phyloP scores from a whole-genome alignment of 2,329 filamentous ascomycete species.

The Sporothrix brasiliensis region DNA sequence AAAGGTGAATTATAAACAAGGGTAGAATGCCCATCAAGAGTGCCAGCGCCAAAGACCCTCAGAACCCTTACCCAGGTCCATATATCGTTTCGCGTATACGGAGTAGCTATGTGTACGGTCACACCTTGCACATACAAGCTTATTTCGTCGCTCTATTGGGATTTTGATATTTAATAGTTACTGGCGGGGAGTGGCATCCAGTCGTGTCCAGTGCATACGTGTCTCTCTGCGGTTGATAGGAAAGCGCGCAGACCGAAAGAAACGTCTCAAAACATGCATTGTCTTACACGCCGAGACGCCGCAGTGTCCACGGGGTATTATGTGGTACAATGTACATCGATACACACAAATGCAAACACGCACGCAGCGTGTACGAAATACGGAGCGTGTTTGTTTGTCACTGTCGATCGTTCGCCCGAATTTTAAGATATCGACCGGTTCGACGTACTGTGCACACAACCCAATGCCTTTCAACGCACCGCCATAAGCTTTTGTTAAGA shows the following conservation, averaged over 20 bases:
- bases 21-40: neutral
- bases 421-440: neutral
- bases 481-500: neutral
- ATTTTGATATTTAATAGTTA: neutral
- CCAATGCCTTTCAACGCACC: conserved; percentile 1
- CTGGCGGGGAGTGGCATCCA: neutral
- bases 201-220: neutral
- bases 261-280: neutral
- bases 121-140: neutral
- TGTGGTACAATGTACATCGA: too few species aligned
- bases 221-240: neutral
- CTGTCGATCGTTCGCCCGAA: neutral
- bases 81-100: neutral
- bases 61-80: conserved; percentile 4
- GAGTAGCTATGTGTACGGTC: neutral
- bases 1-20: too few species aligned
- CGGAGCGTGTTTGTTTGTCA: neutral
- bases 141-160: neutral
- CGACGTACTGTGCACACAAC: neutral
- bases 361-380: neutral
- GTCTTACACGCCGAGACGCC: neutral
- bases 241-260: neutral
- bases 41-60: neutral
- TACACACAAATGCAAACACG: neutral
- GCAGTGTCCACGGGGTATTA: too few species aligned